Evolutionary conservation across 1,139 yeast genomes (phyloP), one percentile per base, ranked within the genome.

Genomic region (Pichia sp.): DNA sequence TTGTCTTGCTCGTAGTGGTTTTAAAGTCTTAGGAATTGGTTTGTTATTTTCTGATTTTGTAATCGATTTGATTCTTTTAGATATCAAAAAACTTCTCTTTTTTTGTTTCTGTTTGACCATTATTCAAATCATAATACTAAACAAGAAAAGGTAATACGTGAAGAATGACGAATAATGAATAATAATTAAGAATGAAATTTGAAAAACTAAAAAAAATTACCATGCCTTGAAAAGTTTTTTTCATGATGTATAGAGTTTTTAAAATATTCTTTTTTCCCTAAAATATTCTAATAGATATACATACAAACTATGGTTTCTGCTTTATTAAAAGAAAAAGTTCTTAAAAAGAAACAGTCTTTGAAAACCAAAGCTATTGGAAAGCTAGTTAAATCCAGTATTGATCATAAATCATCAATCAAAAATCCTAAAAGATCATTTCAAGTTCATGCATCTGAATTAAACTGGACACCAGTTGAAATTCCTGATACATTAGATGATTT

Each of bases 401-500:
- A 39, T 22, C 42, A 22, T 22, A 39, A 39, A 25, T 10, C 25
- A 36, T 36, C 41, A 36, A 36, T 36, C 7, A 36, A 36, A 14
- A 36, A 36, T 18, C 41, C 41, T 25, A 39, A 22, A 14, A 39
- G 43, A 34, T 13, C 41, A 5, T 38, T 47, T 11, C 49, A 53
- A 41, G 80, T 84, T 19, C 70, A 72, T 46, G 77, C 79, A 1
- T 77, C 77, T 58, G 74, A 74, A 33, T 70, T 86, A 58, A 70
- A 73, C 25, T 93, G 99, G 99, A 86, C 85, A 60, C 69, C 83
- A 6, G 96, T 89, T 16, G 86, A 84, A 1, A 79, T 93, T 48
- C 93, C 95, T 6, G 93, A 87, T 58, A 84, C 89, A 41, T 68
- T 88, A 55, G 96, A 84, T 55, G 96, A 88, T 67, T 87, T 86